Evolutionary conservation across 192 early-diverging fungal species (phyloP).

Genomic region (Thoreauomyces humboldtii): DNA sequence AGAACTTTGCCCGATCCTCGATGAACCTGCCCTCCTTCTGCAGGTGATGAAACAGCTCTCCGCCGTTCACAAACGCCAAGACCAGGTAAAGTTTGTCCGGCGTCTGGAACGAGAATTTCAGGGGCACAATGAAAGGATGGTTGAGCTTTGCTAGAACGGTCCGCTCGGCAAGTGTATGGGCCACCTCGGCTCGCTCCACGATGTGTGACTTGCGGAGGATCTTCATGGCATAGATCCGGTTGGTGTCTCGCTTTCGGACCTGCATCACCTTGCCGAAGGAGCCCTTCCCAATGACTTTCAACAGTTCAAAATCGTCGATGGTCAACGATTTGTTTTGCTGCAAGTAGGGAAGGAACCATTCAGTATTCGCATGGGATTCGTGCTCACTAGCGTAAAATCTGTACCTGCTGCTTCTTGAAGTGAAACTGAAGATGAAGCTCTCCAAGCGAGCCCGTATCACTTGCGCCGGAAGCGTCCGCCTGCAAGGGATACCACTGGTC

Average conservation of each 20-base stretch:
- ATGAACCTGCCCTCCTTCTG: conserved; percentile 63
- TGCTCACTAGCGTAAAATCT: too few relatives aligned
- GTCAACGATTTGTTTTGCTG: conserved; percentile 69
- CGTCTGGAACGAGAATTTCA: conserved; percentile 69
- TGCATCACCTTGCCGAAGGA: conserved; percentile 97
- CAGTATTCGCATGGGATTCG: too few relatives aligned
- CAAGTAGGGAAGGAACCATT: background rate
- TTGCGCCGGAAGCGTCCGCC: conserved; percentile 5
- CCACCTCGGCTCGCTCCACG: conserved; percentile 87
- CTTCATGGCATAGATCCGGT: conserved; percentile 97
- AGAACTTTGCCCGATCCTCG: conserved; percentile 65
- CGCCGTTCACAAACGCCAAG: conserved; percentile 92
- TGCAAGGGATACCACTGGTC: conserved; percentile 36
- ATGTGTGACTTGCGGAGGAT: conserved; percentile 91
- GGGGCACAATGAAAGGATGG: conserved; percentile 62
- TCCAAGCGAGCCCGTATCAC: conserved; percentile 11
- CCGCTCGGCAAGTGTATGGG: conserved; percentile 90
- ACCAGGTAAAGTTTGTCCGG: conserved; percentile 94
- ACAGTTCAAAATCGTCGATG: conserved; percentile 88
- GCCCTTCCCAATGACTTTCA: conserved; percentile 96
- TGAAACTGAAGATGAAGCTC: conserved; percentile 38
- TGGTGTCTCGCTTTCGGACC: conserved; percentile 82
- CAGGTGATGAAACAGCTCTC: conserved; percentile 82
- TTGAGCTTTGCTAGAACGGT: conserved; percentile 86
- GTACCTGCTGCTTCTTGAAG: conserved; percentile 27